A percentile compares a stretch with the other conserved stretches of the same genome.
phyloP scores from a whole-genome alignment of 1,284 basidiomycete species.

The Coniferiporia weirii region DNA sequence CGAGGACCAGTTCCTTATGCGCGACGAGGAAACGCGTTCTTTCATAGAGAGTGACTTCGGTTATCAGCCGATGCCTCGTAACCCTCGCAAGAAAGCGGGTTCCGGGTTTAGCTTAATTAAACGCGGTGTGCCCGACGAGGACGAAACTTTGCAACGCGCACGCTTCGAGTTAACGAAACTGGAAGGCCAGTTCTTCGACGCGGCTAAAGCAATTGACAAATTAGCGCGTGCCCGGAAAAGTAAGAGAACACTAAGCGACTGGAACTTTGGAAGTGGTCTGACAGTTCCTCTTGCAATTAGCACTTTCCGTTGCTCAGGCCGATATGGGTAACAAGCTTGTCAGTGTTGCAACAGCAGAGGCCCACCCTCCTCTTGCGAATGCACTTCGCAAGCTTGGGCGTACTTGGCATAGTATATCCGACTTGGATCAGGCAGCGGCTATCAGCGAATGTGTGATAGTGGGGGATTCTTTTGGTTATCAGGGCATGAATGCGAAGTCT shows the following conservation, averaged over 20 bases:
- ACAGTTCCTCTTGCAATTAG: conserved; percentile 33
- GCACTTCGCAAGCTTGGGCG: conserved; percentile 81
- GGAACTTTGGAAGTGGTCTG: conserved; percentile 1
- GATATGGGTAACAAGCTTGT: conserved; percentile 89
- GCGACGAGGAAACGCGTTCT: conserved; percentile 86
- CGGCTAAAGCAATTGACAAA: conserved; percentile 82
- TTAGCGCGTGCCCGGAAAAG: conserved; percentile 76
- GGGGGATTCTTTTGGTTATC: conserved; percentile 89
- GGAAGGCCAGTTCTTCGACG: conserved; percentile 84
- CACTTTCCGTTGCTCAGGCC: conserved; percentile 66
- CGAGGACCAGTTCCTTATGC: conserved; percentile 79
- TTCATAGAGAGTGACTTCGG: conserved; percentile 97
- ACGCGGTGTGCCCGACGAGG: conserved; percentile 74
- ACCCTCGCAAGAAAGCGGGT: conserved; percentile 59
- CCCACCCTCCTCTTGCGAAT: conserved; percentile 73
- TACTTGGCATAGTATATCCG: conserved; percentile 78
- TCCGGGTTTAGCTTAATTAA: conserved; percentile 66
- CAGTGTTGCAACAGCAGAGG: conserved; percentile 83
- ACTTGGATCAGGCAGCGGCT: conserved; percentile 80
- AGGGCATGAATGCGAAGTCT: conserved; percentile 89
- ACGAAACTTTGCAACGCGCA: conserved; percentile 82
- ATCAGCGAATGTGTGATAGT: conserved; percentile 90
- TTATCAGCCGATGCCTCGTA: conserved; percentile 72
- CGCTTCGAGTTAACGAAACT: conserved; percentile 86
- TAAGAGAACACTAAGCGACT: conserved; percentile 30